phyloP scores from a whole-genome alignment of 2,329 filamentous ascomycete genomes.

The Dactylellina drechsleri region DNA sequence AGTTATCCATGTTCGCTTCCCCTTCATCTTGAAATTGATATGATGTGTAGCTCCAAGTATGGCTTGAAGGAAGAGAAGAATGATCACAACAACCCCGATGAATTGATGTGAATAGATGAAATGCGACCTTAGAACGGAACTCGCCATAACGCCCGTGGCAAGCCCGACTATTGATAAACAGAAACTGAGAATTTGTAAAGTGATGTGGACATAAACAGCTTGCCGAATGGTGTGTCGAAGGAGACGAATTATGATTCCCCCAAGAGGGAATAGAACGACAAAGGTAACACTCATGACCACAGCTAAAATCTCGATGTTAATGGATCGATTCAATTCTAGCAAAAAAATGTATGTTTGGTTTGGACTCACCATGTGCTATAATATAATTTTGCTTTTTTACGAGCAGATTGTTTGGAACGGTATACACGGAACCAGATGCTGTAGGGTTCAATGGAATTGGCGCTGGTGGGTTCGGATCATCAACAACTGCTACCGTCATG shows the following conservation, averaged over 20 bases:
- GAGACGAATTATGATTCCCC: constrained; percentile 71
- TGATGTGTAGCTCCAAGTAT: constrained; percentile 71
- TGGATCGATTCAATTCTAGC: not conserved
- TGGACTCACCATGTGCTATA: constrained; percentile 57
- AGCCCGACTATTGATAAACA: constrained; percentile 71
- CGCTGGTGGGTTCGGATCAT: constrained; percentile 61
- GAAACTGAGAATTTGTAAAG: constrained; percentile 68
- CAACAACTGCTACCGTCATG: constrained; percentile 63
- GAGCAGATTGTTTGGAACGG: constrained; percentile 45
- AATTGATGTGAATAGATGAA: constrained; percentile 68
- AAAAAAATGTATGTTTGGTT: constrained; percentile 3
- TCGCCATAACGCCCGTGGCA: constrained; percentile 67
- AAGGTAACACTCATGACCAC: constrained; percentile 72
- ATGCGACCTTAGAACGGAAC: constrained; percentile 60
- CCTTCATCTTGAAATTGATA: constrained; percentile 65
- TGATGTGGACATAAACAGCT: constrained; percentile 65
- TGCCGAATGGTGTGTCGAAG: constrained; percentile 64
- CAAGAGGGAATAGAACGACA: constrained; percentile 70
- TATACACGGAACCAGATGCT: constrained; percentile 48
- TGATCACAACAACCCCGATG: constrained; percentile 69
- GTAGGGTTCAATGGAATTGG: constrained; percentile 44
- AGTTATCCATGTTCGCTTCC: constrained; percentile 66
- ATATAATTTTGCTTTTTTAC: constrained; percentile 57
- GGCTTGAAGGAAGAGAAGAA: constrained; percentile 69
- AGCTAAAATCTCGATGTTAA: constrained; percentile 61